phyloP scores from a whole-genome alignment of 2,329 filamentous ascomycete genomes.

The Waltergamsia citrina region DNA sequence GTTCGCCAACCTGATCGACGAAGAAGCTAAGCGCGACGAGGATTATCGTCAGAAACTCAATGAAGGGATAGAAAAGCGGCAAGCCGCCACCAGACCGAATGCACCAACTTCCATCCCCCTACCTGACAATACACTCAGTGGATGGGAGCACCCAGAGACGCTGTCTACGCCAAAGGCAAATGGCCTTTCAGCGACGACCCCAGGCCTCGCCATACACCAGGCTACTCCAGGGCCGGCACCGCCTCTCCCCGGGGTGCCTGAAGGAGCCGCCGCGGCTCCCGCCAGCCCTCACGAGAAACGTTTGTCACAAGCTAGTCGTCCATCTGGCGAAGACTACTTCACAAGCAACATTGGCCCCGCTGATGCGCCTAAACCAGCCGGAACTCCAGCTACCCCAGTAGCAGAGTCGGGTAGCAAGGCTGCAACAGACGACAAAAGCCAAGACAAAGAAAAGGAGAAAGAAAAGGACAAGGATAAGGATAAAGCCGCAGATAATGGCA shows the following conservation, averaged over 20 bases:
- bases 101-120: constrained; percentile 50
- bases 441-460: constrained; percentile 46
- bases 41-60: constrained; percentile 61
- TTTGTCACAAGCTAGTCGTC: constrained; percentile 44
- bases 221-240: constrained; percentile 50
- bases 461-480: constrained; percentile 35
- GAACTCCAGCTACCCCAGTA: constrained; percentile 33
- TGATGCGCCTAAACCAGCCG: constrained; percentile 34
- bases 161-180: constrained; percentile 56
- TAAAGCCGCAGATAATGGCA: constrained; percentile 39
- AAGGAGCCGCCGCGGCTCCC: constrained; percentile 32
- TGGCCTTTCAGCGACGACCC: constrained; percentile 56
- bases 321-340: constrained; percentile 75
- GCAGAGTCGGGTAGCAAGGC: constrained; percentile 29
- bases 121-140: constrained; percentile 19
- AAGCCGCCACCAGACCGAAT: constrained; percentile 42
- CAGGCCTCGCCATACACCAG: constrained; percentile 68
- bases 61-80: constrained; percentile 48
- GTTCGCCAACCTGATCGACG: constrained; percentile 80
- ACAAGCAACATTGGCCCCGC: constrained; percentile 43
- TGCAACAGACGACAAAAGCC: constrained; percentile 21
- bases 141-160: constrained; percentile 31
- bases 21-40: constrained; percentile 79
- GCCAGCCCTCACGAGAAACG: constrained; percentile 43
- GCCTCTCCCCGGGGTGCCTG: constrained; percentile 35